Evolutionary conservation across 148 eudicot species (phyloP).

Genomic region (Rhododendron henanense): DNA sequence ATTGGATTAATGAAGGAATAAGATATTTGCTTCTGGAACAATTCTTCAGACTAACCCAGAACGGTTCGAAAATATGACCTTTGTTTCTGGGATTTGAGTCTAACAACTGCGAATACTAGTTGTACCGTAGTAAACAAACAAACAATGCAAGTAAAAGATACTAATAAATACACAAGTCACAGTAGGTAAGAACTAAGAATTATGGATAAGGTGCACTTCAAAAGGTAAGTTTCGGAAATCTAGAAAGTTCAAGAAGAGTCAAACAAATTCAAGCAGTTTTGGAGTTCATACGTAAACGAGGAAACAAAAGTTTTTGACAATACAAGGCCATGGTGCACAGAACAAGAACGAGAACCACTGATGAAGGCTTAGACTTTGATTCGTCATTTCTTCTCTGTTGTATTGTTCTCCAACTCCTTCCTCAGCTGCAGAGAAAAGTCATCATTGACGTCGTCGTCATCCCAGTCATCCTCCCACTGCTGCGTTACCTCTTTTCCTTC

Average conservation of each 20-base stretch:
- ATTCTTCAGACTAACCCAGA: background rate
- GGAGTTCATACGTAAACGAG: background rate
- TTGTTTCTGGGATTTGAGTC: background rate
- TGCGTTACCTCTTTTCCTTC: slow-evolving; percentile 75
- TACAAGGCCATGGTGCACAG: slow-evolving; percentile 3
- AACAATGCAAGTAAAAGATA: background rate
- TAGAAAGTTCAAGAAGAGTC: background rate
- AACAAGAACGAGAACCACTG: background rate
- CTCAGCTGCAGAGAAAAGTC: slow-evolving; percentile 2
- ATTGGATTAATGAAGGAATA: too few species aligned
- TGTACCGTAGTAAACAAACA: background rate
- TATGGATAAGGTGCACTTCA: background rate
- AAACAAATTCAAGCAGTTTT: background rate
- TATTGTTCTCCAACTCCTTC: background rate
- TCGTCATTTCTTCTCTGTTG: slow-evolving; percentile 18
- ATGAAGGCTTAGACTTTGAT: slow-evolving; percentile 7
- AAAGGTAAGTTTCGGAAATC: background rate
- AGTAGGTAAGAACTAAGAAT: background rate
- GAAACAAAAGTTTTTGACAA: background rate
- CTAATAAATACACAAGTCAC: background rate
- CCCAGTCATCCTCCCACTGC: slow-evolving; percentile 4
- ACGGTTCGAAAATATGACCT: background rate
- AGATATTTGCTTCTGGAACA: background rate
- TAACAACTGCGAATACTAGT: background rate
- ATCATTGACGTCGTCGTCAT: background rate